Percentiles rank a stretch among this genome's conserved stretches.
phyloP scores from a whole-genome alignment of 192 early-diverging fungal genomes.

The Thoreauomyces humboldtii region DNA sequence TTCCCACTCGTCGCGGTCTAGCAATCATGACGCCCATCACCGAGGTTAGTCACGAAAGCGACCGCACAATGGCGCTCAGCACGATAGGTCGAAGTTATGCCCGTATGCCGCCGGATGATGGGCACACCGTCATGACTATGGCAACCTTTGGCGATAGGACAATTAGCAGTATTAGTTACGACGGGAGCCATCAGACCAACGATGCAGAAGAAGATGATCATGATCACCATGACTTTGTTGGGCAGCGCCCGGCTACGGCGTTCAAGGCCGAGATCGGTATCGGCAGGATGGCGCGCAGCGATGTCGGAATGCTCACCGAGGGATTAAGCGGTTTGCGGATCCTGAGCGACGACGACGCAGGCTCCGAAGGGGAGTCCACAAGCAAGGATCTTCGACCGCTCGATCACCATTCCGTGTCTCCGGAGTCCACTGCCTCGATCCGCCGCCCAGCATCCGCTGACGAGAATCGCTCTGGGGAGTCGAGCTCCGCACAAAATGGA shows the following conservation, averaged over 20 bases:
- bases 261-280: not conserved
- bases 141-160: constrained; percentile 29
- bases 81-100: constrained; percentile 29
- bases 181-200: constrained; percentile 1
- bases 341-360: not conserved
- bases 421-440: too few species aligned
- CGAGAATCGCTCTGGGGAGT: too few species aligned
- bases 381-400: too few species aligned
- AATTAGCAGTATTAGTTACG: constrained; percentile 20
- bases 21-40: constrained; percentile 47
- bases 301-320: not conserved
- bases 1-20: not conserved
- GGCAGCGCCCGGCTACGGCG: not conserved
- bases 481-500: too few species aligned
- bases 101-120: constrained; percentile 9
- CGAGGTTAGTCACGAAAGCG: constrained; percentile 27
- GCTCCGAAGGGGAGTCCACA: not conserved
- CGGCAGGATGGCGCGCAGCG: constrained; percentile 1
- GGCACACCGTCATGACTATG: constrained; percentile 17
- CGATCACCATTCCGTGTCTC: too few species aligned
- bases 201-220: constrained; percentile 9
- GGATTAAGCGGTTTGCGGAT: constrained; percentile 14
- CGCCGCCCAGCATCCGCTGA: too few species aligned
- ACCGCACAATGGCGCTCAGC: constrained; percentile 27
- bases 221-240: constrained; percentile 2